Conservation (phyloP, 306 rosid species). For the Cajanus cajan region DNA sequence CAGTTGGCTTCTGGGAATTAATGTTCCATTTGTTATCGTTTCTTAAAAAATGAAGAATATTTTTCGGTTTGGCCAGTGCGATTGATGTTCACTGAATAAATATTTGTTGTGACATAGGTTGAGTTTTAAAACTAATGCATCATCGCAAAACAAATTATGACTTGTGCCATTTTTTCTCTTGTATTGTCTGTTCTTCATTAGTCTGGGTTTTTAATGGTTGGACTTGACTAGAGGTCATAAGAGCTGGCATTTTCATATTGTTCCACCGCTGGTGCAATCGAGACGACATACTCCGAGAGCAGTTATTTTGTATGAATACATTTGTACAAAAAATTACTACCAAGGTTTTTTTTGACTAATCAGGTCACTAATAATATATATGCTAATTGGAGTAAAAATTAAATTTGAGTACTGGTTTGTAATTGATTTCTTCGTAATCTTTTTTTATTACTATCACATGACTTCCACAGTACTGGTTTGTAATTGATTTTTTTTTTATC, state of each 20-base stretch:
- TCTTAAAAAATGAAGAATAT: slow-evolving; percentile 36
- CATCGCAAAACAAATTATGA: slow-evolving; percentile 13
- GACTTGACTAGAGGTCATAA: not conserved
- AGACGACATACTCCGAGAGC: not conserved
- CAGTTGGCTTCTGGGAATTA: slow-evolving; percentile 5
- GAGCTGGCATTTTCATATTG: slow-evolving; percentile 3
- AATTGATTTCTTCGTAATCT: not conserved
- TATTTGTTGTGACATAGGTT: slow-evolving; percentile 24
- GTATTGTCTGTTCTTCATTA: not conserved
- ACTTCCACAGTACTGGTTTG: not conserved
- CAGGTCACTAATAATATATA: not conserved
- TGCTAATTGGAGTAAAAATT: not conserved
- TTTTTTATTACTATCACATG: not conserved
- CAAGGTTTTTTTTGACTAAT: not conserved
- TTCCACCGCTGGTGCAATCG: not conserved
- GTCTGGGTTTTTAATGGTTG: not conserved
- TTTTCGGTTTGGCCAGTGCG: slow-evolving; percentile 28
- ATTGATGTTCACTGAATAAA: slow-evolving; percentile 38
- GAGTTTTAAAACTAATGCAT: slow-evolving; percentile 12
- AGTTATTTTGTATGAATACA: not conserved
- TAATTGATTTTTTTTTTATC: too few relatives aligned
- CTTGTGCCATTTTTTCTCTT: not conserved
- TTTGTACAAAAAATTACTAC: not conserved
- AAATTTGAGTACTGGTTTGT: not conserved
- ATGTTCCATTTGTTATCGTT: slow-evolving; percentile 21